Conservation (phyloP, 805 yeast species). For the Pichia ethanolica region DNA sequence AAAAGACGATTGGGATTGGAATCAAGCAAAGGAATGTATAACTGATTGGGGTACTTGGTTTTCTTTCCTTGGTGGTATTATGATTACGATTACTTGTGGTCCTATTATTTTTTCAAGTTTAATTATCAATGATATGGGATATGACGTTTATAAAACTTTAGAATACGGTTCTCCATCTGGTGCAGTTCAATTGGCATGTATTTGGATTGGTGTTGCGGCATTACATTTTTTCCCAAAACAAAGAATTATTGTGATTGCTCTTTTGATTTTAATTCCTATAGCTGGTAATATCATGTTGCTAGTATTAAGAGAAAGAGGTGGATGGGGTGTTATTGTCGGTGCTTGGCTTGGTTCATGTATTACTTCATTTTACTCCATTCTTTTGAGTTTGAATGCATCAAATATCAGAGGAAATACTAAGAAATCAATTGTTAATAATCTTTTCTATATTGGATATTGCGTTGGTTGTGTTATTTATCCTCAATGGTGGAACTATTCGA, state of each 20-base stretch:
- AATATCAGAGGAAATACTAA: conserved; percentile 65
- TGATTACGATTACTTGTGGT: conserved; percentile 38
- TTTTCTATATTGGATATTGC: conserved; percentile 53
- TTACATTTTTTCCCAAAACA: conserved; percentile 18
- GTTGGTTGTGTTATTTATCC: conserved; percentile 64
- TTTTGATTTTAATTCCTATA: conserved; percentile 17
- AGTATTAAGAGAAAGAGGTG: conserved; percentile 10
- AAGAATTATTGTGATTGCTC: conserved; percentile 14
- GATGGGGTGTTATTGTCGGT: conserved; percentile 18
- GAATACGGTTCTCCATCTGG: conserved; percentile 26
- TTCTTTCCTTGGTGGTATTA: conserved; percentile 35
- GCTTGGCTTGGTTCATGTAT: conserved; percentile 19
- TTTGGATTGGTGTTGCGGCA: conserved; percentile 21
- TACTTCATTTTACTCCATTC: conserved; percentile 12
- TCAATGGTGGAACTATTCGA: conserved; percentile 49
- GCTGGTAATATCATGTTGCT: conserved; percentile 19
- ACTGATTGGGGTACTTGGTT: conserved; percentile 47
- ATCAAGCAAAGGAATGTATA: conserved; percentile 49
- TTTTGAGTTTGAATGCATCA: conserved; percentile 19
- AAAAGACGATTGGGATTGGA: conserved; percentile 42
- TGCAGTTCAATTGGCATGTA: conserved; percentile 22
- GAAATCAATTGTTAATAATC: conserved; percentile 49
- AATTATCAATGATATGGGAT: conserved; percentile 28
- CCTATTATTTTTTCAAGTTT: conserved; percentile 29
- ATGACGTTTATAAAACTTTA: conserved; percentile 18